Conservation (phyloP, 2,329 filamentous ascomycete genomes). For the Penicillium concentricum region DNA sequence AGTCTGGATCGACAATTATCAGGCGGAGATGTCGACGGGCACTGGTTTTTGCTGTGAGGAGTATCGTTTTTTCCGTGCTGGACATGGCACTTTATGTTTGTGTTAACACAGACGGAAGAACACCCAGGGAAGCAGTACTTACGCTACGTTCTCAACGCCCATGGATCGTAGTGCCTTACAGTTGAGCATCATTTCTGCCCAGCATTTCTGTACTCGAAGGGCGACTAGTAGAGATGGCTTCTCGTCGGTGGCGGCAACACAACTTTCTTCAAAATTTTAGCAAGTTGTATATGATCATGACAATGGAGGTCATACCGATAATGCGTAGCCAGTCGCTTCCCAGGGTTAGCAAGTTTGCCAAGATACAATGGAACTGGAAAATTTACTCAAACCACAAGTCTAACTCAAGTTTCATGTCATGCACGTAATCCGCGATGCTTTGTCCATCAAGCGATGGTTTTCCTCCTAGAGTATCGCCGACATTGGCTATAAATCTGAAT, state of each 20-base stretch:
- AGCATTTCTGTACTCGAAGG: slow-evolving; percentile 53
- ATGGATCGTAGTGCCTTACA: slow-evolving; percentile 52
- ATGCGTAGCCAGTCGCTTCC: slow-evolving; percentile 38
- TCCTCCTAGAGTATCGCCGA: slow-evolving; percentile 37
- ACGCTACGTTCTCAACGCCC: slow-evolving; percentile 51
- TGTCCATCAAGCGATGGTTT: slow-evolving; percentile 29
- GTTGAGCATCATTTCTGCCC: slow-evolving; percentile 54
- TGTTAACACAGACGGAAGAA: not conserved
- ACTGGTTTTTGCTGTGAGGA: slow-evolving; percentile 52
- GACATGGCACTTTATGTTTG: slow-evolving; percentile 45
- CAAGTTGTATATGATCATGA: too few relatives aligned
- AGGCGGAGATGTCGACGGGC: slow-evolving; percentile 52
- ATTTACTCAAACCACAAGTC: slow-evolving; percentile 50
- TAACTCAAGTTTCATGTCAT: slow-evolving; percentile 49
- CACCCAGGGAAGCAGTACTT: slow-evolving; percentile 6
- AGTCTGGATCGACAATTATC: slow-evolving; percentile 46
- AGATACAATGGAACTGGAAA: not conserved
- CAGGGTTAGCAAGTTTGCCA: slow-evolving; percentile 2
- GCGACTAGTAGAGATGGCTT: slow-evolving; percentile 46
- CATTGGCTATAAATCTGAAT: slow-evolving; percentile 29
- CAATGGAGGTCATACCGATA: slow-evolving; percentile 25
- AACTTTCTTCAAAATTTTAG: slow-evolving; percentile 26
- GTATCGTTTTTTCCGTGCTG: slow-evolving; percentile 47
- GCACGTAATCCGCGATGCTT: slow-evolving; percentile 43
- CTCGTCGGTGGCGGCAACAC: slow-evolving; percentile 29